Conservation (phyloP, 495 filamentous ascomycete genomes). For the Neurospora sublineolata region DNA sequence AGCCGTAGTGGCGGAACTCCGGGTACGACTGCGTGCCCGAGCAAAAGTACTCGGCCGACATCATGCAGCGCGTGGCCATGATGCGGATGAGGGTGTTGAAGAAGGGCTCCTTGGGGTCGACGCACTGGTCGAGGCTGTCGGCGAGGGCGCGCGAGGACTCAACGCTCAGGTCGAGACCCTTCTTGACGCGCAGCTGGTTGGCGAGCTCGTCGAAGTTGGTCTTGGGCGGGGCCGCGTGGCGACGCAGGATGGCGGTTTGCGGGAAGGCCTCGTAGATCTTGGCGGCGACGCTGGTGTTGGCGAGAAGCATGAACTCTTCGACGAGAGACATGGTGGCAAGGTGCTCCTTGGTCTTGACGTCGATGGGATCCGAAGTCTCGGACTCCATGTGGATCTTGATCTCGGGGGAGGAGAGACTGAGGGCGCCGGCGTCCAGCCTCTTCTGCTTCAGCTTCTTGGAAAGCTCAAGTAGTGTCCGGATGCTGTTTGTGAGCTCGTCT, state of each 20-base stretch:
- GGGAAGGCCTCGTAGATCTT: slow-evolving; percentile 85
- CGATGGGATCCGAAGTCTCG: slow-evolving; percentile 89
- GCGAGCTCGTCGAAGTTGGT: slow-evolving; percentile 92
- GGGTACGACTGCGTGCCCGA: slow-evolving; percentile 82
- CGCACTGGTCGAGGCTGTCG: slow-evolving; percentile 76
- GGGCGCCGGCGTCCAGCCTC: slow-evolving; percentile 87
- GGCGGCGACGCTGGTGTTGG: slow-evolving; percentile 83
- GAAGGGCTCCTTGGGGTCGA: slow-evolving; percentile 77
- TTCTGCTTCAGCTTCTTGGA: slow-evolving; percentile 93
- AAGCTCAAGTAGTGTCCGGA: slow-evolving; percentile 75
- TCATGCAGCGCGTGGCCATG: slow-evolving; percentile 97
- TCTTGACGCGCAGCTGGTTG: slow-evolving; percentile 78
- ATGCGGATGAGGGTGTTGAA: slow-evolving; percentile 97
- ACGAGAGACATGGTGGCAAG: slow-evolving; percentile 97
- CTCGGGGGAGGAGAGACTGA: slow-evolving; percentile 92
- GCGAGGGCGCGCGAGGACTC: slow-evolving; percentile 85
- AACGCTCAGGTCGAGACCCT: slow-evolving; percentile 61
- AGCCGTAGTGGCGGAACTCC: slow-evolving; percentile 92
- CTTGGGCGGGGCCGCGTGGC: slow-evolving; percentile 83
- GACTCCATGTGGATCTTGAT: slow-evolving; percentile 88
- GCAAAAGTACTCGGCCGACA: slow-evolving; percentile 96
- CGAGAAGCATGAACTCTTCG: slow-evolving; percentile 98
- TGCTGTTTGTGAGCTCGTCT: slow-evolving; percentile 81
- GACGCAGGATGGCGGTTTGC: slow-evolving; percentile 84
- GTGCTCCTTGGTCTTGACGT: slow-evolving; percentile 86